phyloP scores from a whole-genome alignment of 495 filamentous ascomycete genomes.

The Xylaria grammica region DNA sequence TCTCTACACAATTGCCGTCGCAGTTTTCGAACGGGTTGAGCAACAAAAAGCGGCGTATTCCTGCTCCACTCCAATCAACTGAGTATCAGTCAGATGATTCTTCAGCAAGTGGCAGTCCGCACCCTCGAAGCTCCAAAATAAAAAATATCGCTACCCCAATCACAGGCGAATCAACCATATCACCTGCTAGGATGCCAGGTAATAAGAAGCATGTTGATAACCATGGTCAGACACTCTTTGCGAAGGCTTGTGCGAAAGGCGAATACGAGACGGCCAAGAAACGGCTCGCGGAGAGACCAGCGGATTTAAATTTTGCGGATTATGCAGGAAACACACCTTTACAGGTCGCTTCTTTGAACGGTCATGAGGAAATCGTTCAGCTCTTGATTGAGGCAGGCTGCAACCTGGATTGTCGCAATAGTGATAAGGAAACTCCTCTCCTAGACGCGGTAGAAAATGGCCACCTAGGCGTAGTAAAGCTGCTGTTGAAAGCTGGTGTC shows the following conservation, averaged over 20 bases:
- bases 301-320: conserved; percentile 87
- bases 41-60: conserved; percentile 61
- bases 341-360: conserved; percentile 86
- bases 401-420: conserved; percentile 76
- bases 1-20: conserved; percentile 64
- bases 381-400: conserved; percentile 81
- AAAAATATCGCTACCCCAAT: conserved; percentile 66
- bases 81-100: conserved; percentile 77
- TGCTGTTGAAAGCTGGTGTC: conserved; percentile 82
- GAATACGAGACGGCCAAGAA: conserved; percentile 72
- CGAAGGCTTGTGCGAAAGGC: conserved; percentile 80
- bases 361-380: conserved; percentile 79
- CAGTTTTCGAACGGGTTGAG: conserved; percentile 57
- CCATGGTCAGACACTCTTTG: conserved; percentile 82
- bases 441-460: conserved; percentile 96
- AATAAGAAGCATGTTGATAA: conserved; percentile 85
- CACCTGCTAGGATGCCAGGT: conserved; percentile 68
- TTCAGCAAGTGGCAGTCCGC: conserved; percentile 71
- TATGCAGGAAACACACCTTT: conserved; percentile 93
- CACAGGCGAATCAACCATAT: conserved; percentile 61
- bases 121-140: conserved; percentile 68
- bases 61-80: conserved; percentile 62
- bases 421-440: conserved; percentile 90
- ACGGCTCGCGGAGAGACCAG: conserved; percentile 73
- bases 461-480: conserved; percentile 85